Base-by-base conservation (phyloP, 73 alveolate genomes). In the Durusdinium trenchii region DNA sequence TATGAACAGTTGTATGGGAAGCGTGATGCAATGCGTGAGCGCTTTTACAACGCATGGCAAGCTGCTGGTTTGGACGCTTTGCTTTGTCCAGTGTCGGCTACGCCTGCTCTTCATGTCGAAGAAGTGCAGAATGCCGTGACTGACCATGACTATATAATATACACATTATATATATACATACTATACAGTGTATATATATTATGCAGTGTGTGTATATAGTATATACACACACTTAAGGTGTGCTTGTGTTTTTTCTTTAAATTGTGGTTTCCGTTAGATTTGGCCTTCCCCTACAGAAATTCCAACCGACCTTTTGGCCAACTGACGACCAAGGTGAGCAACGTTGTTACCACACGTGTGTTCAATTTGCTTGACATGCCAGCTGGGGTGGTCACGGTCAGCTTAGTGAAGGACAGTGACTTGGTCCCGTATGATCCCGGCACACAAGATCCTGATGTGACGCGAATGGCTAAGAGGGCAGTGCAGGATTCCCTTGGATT, bases 301-400 rank as follows among this genome's bases (percentile, higher is more conserved):
- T n/a, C n/a, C n/a, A n/a, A n/a, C n/a, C n/a, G n/a, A n/a, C n/a
- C n/a, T n/a, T n/a, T n/a, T n/a, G n/a, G n/a, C n/a, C n/a, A n/a
- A n/a, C n/a, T n/a, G n/a, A n/a, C n/a, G n/a, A n/a, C n/a, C n/a
- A n/a, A n/a, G n/a, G n/a, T n/a, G 26, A 42, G 47, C 89, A 91
- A 75, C n/a, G 85, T 52, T 52, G 42, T 67, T 60, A 47, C 98
- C 32, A 91, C 98, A n/a, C 98, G 98, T 3, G 85, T 91, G 36
- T 91, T 42, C 89, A 91, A 91, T 40, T 48, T 69, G 60, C 98
- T 91, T 10, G 98, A 91, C 76, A 91, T 91, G 98, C 89, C 98
- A 6, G 98, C 98, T 23, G 98, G 98, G 16, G 98, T 69, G 46
- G 98, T 91, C 73, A 69, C 98, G 36, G 76, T 91, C 78, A 91